Percentiles rank a stretch among this genome's conserved stretches.
These are phyloP conservation scores for Capsicum pubescens DNA, from an alignment of 257 asterid genomes.

Conservation along the genomic window DNA sequence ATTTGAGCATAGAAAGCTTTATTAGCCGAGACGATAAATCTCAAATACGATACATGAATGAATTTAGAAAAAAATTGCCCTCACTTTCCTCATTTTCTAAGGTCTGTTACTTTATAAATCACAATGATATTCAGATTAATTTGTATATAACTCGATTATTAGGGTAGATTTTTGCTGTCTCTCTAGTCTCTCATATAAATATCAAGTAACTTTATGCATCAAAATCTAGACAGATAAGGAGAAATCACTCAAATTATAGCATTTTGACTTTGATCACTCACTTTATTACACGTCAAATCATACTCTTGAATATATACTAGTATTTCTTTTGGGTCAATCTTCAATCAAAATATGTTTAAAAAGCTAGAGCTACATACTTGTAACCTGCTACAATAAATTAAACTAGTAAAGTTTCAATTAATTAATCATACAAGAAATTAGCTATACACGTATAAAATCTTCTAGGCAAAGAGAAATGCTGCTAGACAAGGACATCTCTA, in stretches of 20 bases:
- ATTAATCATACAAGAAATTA: not conserved
- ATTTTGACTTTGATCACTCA: not conserved
- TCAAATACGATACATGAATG: too few relatives aligned
- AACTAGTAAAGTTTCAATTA: not conserved
- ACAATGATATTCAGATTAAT: too few relatives aligned
- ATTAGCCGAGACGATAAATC: too few relatives aligned
- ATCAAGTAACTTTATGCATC: not conserved
- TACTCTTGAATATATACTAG: not conserved
- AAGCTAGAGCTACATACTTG: too few relatives aligned
- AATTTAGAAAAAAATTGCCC: too few relatives aligned
- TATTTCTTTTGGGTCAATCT: not conserved
- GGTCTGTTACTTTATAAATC: too few relatives aligned
- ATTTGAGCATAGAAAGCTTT: too few relatives aligned
- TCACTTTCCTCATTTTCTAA: too few relatives aligned
- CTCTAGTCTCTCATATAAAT: too few relatives aligned
- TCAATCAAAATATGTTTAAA: not conserved
- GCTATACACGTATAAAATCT: not conserved
- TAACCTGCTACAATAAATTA: not conserved
- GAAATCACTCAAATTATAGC: not conserved
- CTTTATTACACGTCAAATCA: rapidly evolving
- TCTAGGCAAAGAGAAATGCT: not conserved
- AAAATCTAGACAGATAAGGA: not conserved
- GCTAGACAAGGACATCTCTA: not conserved
- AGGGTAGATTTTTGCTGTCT: not conserved
- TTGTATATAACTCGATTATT: not conserved